Conservation (phyloP, 768 basidiomycete species). For the Inosperma sp. region DNA sequence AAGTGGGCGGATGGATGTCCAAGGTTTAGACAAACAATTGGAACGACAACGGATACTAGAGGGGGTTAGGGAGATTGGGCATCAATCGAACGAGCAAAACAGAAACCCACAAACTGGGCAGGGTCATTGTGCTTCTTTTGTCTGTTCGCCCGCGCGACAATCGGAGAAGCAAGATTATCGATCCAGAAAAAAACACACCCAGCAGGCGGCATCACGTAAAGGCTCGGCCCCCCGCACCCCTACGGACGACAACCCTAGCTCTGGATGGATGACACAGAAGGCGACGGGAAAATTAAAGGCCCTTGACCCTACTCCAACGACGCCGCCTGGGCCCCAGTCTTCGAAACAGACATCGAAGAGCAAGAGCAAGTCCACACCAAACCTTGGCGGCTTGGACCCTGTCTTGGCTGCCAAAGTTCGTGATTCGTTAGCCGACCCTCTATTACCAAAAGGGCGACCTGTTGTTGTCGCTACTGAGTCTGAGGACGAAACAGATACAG, state of each 20-base stretch:
- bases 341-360: conserved; percentile 9
- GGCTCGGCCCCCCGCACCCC: too few species aligned
- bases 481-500: conserved; percentile 48
- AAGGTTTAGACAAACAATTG: conserved; percentile 11
- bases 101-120: neutral
- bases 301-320: conserved; percentile 1
- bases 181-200: too few species aligned
- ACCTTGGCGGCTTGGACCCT: conserved; percentile 11
- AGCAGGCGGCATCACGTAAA: neutral
- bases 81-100: conserved; percentile 2
- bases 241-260: neutral
- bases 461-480: conserved; percentile 31
- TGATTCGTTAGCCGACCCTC: conserved; percentile 25
- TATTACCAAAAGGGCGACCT: conserved; percentile 28
- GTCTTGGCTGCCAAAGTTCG: conserved; percentile 17
- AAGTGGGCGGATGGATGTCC: conserved; percentile 5
- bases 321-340: too few species aligned
- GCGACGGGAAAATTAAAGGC: conserved; percentile 9
- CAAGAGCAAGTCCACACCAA: conserved; percentile 10
- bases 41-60: conserved; percentile 10
- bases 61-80: neutral
- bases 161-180: too few species aligned
- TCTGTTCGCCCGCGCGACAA: too few species aligned
- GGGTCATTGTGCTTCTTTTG: neutral
- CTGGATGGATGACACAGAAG: conserved; percentile 1